These are phyloP conservation scores for Wickerhamomyces chambardii DNA, from an alignment of 805 yeast species.

Conservation along the genomic window DNA sequence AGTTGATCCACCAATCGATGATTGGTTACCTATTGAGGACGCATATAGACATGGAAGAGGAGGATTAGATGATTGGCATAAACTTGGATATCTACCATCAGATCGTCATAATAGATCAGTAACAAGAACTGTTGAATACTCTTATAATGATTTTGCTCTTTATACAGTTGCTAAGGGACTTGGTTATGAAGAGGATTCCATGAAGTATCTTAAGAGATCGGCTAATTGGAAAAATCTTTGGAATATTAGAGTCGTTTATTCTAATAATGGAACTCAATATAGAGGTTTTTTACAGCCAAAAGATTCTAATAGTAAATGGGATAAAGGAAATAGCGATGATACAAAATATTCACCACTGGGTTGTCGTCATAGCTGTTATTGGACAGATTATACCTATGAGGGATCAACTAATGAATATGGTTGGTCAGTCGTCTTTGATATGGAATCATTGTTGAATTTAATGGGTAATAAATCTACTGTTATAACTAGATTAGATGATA, in stretches of 20 bases:
- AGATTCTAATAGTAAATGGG: constrained; percentile 20
- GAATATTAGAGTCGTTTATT: constrained; percentile 10
- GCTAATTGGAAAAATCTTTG: constrained; percentile 27
- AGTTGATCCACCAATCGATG: constrained; percentile 17
- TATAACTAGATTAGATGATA: constrained; percentile 22
- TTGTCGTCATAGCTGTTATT: constrained; percentile 25
- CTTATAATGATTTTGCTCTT: constrained; percentile 26
- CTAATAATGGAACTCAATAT: constrained; percentile 8
- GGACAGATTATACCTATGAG: constrained; percentile 25
- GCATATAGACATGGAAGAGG: constrained; percentile 25
- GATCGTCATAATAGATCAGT: constrained; percentile 21
- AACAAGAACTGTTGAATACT: constrained; percentile 27
- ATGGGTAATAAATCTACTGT: constrained; percentile 21
- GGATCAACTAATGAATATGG: constrained; percentile 26
- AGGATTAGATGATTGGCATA: constrained; percentile 24
- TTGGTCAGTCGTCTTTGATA: constrained; percentile 27
- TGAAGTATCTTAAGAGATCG: constrained; percentile 22
- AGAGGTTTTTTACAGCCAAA: constrained; percentile 26
- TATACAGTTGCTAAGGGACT: constrained; percentile 24
- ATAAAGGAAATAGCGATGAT: constrained; percentile 1
- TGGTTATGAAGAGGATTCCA: constrained; percentile 12
- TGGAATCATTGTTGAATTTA: constrained; percentile 16
- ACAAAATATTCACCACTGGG: constrained; percentile 20
- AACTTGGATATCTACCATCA: constrained; percentile 22
- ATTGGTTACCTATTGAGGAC: constrained; percentile 20